These are phyloP conservation scores for Hibiscus tridactylites DNA, from an alignment of 345 rosid genomes.

Conservation along the genomic window DNA sequence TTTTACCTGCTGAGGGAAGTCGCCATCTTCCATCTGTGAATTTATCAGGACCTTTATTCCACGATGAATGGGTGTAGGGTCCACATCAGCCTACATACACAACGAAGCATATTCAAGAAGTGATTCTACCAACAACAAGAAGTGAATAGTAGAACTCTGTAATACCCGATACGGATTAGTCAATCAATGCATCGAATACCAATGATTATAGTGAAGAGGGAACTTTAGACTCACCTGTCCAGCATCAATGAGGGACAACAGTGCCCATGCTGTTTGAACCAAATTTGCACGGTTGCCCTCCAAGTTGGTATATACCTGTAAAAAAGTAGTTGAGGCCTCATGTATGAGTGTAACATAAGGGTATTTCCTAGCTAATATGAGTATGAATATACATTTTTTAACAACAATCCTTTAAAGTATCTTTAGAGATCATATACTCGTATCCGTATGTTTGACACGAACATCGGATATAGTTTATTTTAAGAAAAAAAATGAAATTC, in stretches of 20 bases:
- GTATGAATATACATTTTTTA: neutral
- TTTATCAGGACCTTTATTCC: slow-evolving; percentile 37
- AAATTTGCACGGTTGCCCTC: slow-evolving; percentile 33
- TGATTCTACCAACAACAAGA: no score
- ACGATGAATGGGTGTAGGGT: slow-evolving; percentile 33
- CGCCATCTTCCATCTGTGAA: slow-evolving; percentile 48
- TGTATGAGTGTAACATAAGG: neutral
- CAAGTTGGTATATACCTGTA: slow-evolving; percentile 32
- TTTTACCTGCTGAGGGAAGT: slow-evolving; percentile 44
- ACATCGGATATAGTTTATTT: no score
- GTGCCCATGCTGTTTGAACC: slow-evolving; percentile 52
- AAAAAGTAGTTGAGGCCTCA: neutral
- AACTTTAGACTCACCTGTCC: slow-evolving; percentile 20
- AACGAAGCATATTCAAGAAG: no score
- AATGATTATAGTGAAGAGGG: no score
- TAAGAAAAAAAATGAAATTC: no score
- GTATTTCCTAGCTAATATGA: neutral
- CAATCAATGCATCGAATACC: no score
- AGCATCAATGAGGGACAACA: slow-evolving; percentile 36
- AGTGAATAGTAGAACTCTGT: no score
- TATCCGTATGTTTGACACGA: no score
- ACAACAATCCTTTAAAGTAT: no score
- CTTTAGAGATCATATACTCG: no score
- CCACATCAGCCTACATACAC: slow-evolving; percentile 14
- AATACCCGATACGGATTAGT: no score